Base-by-base conservation (phyloP, 148 eudicot species). In the Camellia lanceoleosa region DNA sequence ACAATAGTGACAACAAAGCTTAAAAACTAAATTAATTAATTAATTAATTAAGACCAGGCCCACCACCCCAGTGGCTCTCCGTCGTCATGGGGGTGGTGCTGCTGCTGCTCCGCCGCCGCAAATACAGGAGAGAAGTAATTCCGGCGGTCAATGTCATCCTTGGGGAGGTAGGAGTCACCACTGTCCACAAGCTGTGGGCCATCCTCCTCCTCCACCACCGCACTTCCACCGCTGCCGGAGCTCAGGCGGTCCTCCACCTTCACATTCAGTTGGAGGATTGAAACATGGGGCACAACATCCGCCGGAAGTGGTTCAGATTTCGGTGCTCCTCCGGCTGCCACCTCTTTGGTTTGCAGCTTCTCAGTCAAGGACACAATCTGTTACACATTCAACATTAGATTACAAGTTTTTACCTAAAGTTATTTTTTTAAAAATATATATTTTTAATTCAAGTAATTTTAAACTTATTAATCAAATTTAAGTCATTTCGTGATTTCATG, bases 201-300 rank as follows among this genome's bases (percentile, higher is more conserved):
- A 10, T 92, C 93, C 47, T 88, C 73, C 1, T 14, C 88, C 49
- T 92, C 91, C 77, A 87, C 87, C 49, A 92, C 89, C 12, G 88
- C 95, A 75, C 88, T 89, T 12, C 84, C 87, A 18, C 85, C 91
- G 41, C 92, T 92, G 30, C 90, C 90, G 4, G 83, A 85, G 84
- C 97, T 92, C 19, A 84, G 81, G 55, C 89, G 87, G 84, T 91
- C 94, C 82, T 91, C 94, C 19, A 68, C 87, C 86, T 89, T 91
- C 74, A 78, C 87, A 3, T 55, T 62, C 44, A 79, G 38, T 38
- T 72, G 62, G 30, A 81, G 84, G 77, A 78, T 41, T 14, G 68
- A 62, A n/a, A 56, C 61, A 2, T 44, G 69, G 65, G 83, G 74
- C 14, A 13, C 81, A n/a, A 13, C 81, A n/a, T 78, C 90, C 65